Percentiles rank a stretch among this genome's conserved stretches.
Evolutionary conservation across 306 rosid genomes (phyloP).

Genomic region (Acacia crassicarpa): DNA sequence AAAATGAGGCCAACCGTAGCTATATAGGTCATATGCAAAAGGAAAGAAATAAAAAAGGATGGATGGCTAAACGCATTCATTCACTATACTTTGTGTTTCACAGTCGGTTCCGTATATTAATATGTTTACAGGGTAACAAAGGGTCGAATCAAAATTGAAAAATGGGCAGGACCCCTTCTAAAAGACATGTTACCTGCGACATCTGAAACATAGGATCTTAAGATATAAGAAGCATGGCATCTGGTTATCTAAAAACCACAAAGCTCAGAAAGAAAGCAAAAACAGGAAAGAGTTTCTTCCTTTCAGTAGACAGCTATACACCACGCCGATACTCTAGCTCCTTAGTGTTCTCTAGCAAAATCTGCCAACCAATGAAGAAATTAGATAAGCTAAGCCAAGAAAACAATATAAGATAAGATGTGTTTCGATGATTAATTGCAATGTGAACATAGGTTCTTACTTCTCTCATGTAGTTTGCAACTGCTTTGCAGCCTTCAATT

Average conservation of each 20-base stretch:
- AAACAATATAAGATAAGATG: slow-evolving; percentile 6
- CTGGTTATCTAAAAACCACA: neutral
- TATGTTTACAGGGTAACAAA: neutral
- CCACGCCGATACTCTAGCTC: slow-evolving; percentile 70
- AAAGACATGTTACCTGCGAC: slow-evolving; percentile 5
- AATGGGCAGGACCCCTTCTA: neutral
- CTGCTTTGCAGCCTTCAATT: slow-evolving; percentile 91
- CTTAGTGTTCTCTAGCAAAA: slow-evolving; percentile 74
- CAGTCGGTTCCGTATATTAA: neutral
- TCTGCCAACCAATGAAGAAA: slow-evolving; percentile 47
- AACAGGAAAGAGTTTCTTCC: slow-evolving; percentile 25
- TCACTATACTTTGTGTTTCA: slow-evolving; percentile 6
- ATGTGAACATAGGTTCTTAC: slow-evolving; percentile 38
- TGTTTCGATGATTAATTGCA: slow-evolving; percentile 11
- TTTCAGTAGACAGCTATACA: slow-evolving; percentile 30
- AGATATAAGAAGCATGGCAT: neutral
- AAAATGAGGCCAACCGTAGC: neutral
- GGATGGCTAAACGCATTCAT: slow-evolving; percentile 6
- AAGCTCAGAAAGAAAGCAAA: neutral
- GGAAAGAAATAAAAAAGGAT: neutral
- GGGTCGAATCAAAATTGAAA: neutral
- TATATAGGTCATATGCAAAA: neutral
- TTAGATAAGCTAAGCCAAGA: neutral
- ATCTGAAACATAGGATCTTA: neutral
- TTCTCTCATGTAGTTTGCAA: slow-evolving; percentile 74